Conservation (phyloP, 2,329 filamentous ascomycete species). For the Fusarium algeriense region DNA sequence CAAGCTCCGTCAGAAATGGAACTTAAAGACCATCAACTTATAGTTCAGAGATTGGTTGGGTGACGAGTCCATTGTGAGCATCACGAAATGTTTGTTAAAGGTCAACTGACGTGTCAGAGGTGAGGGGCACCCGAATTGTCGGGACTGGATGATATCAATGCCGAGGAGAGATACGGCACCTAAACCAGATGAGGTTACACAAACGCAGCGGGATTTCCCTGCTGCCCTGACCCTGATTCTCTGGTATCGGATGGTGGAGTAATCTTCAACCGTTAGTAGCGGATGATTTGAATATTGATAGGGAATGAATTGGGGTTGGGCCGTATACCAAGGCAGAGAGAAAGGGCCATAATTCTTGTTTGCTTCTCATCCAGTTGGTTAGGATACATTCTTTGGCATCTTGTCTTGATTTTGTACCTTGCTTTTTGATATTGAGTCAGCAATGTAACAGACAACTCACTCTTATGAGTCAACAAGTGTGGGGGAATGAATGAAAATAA, state of each 20-base stretch:
- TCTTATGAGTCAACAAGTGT: neutral
- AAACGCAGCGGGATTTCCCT: neutral
- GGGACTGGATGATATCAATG: slow-evolving; percentile 15
- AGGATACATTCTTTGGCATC: neutral
- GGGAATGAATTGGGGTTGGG: neutral
- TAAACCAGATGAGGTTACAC: slow-evolving; percentile 16
- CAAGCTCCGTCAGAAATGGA: neutral
- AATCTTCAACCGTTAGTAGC: neutral
- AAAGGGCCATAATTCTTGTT: neutral
- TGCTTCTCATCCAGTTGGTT: neutral
- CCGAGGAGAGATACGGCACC: neutral
- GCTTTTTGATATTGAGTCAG: neutral
- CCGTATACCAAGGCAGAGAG: neutral
- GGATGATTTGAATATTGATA: neutral
- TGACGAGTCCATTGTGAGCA: neutral
- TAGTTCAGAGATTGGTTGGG: neutral
- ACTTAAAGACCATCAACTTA: neutral
- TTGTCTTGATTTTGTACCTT: neutral
- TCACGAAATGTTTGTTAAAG: neutral
- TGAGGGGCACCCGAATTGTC: neutral
- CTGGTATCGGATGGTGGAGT: neutral
- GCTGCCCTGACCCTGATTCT: neutral
- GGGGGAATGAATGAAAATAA: neutral
- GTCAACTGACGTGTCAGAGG: neutral
- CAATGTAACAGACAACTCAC: neutral